A percentile compares a stretch with the other conserved stretches of the same genome.
These are phyloP conservation scores for Lactarius hatsudake DNA, from an alignment of 768 basidiomycete species.

Conservation along the genomic window DNA sequence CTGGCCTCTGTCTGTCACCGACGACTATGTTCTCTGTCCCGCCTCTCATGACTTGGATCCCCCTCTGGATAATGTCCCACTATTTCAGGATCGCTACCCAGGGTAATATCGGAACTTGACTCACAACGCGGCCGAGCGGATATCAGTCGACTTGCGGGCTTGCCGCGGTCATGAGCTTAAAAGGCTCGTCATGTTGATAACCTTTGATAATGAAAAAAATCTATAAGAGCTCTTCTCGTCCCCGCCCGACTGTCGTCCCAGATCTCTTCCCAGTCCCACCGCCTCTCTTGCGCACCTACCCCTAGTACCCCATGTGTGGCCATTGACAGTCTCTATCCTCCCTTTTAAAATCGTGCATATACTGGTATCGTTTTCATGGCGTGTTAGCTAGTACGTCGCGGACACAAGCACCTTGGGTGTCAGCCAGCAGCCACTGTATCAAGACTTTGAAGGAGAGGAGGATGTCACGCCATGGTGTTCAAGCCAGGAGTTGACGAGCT, in stretches of 20 bases:
- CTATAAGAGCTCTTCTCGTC: not conserved
- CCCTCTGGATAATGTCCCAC: too few relatives aligned
- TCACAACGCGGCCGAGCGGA: not conserved
- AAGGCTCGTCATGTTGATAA: not conserved
- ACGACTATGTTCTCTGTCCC: too few relatives aligned
- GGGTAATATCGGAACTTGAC: not conserved
- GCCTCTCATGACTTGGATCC: too few relatives aligned
- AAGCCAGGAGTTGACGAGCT: constrained; percentile 56
- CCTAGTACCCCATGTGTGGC: not conserved
- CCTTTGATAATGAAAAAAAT: not conserved
- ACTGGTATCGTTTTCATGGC: constrained; percentile 43
- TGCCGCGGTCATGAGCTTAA: not conserved
- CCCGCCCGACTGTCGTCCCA: not conserved
- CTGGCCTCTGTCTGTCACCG: too few relatives aligned
- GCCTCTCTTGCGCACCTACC: not conserved
- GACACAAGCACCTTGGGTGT: constrained; percentile 52
- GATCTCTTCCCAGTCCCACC: not conserved
- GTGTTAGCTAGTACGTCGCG: constrained; percentile 53
- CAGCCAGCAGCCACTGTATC: constrained; percentile 56
- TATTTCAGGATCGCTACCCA: too few relatives aligned
- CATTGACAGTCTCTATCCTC: not conserved
- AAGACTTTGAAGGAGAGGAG: constrained; percentile 35
- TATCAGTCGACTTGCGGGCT: not conserved
- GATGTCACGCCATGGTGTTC: constrained; percentile 46
- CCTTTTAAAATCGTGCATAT: constrained; percentile 46